phyloP scores from a whole-genome alignment of 352 stramenopile species.

The Pythium scleroteichum region DNA sequence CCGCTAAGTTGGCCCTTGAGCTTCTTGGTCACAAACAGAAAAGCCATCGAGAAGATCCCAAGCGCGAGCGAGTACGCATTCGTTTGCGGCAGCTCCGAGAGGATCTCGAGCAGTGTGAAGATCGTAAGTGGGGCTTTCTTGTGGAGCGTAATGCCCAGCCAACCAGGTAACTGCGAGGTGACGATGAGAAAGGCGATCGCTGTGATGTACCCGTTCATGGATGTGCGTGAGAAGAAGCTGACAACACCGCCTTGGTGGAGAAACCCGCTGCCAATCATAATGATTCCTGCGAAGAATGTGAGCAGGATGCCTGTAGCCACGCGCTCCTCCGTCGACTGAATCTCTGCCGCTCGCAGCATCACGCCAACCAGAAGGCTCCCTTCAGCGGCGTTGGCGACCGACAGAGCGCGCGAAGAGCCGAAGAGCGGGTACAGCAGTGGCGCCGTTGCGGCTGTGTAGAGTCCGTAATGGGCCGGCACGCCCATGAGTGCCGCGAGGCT shows the following conservation, averaged over 20 bases:
- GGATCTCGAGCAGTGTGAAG: slow-evolving; percentile 56
- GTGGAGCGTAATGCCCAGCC: slow-evolving; percentile 50
- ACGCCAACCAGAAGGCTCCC: slow-evolving; percentile 65
- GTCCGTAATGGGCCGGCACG: slow-evolving; percentile 64
- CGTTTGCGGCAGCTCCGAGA: slow-evolving; percentile 42
- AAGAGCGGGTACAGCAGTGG: slow-evolving; percentile 77
- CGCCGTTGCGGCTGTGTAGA: slow-evolving; percentile 71
- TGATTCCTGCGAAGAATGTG: slow-evolving; percentile 59
- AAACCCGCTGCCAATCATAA: slow-evolving; percentile 61
- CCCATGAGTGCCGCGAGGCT: slow-evolving; percentile 90
- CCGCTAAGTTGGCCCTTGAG: slow-evolving; percentile 15
- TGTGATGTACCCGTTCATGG: slow-evolving; percentile 76
- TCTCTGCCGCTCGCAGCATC: slow-evolving; percentile 50
- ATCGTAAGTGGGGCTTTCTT: slow-evolving; percentile 51
- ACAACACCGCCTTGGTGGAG: slow-evolving; percentile 62
- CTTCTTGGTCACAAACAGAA: slow-evolving; percentile 34
- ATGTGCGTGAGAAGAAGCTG: slow-evolving; percentile 71
- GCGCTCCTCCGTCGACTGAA: slow-evolving; percentile 53
- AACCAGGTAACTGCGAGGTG: slow-evolving; percentile 58
- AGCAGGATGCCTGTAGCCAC: slow-evolving; percentile 68
- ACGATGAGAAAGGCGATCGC: slow-evolving; percentile 69
- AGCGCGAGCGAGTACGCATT: slow-evolving; percentile 58
- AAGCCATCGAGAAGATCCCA: slow-evolving; percentile 43
- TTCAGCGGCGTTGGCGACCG: slow-evolving; percentile 68
- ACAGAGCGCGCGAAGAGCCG: slow-evolving; percentile 58